Evolutionary conservation across 1,284 basidiomycete species (phyloP), one percentile per base, ranked within the genome.

Genomic region (Apiotrichum gracile): DNA sequence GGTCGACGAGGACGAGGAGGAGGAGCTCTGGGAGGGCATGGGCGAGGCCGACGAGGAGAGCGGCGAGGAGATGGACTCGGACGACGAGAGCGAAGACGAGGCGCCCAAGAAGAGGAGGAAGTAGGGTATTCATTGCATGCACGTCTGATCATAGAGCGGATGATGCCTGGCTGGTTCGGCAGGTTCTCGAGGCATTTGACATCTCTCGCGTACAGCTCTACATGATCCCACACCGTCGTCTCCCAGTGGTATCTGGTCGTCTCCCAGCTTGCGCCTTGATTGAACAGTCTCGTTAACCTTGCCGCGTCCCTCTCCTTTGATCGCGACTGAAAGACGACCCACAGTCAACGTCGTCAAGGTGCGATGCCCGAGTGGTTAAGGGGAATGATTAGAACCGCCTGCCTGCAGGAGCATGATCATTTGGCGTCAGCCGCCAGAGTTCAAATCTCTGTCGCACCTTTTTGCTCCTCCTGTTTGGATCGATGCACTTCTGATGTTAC

Each of bases 11-110:
- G 67, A 65, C 24, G 63, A 62, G 22, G 66, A 65, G 29, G 68
- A 67, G 41, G 65, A 61, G 25, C 50, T 62, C 27, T 68, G 58
- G 54, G 62, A 55, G 41, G 61, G 64, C 16, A 62, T 58, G 58
- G 60, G 55, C 9, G 65, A 64, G 24, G 65, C 63, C 24, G 62
- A 63, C 17, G 68, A 61, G 31, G 44, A 27, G 8, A 63, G 60
- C 5, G 65, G 60, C 5, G 58, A 63, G 16, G 63, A 65, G 25
- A 61, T 56, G 21, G 61, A 61, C n/a, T 65, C 58, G 27, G 68
- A 68, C 29, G 65, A 63, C 21, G 68, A 65, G 27, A 55, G 31
- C 21, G 51, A 53, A 33, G 45, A 47, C 25, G 51, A 49, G 49
- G 40, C 46, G 3, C 51, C 51, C n/a, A 50, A 52, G 43, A 47